Conservation (phyloP, 176 grass and related monocot species). For the Musa beccarii region DNA sequence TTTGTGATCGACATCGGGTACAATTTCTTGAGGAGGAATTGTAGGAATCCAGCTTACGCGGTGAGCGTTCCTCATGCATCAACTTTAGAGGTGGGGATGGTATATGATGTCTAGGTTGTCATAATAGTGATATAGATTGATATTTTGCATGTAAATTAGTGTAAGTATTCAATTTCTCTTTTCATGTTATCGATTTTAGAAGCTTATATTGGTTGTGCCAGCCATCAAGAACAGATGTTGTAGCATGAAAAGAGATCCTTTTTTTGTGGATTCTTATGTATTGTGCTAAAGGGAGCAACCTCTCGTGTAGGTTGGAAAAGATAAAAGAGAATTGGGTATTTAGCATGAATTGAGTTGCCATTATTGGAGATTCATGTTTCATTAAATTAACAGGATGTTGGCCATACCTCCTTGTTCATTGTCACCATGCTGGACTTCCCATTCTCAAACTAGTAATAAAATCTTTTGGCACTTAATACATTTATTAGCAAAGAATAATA, state of each 20-base stretch:
- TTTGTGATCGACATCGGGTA: constrained; percentile 73
- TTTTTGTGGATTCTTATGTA: not conserved
- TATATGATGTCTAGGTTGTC: constrained; percentile 61
- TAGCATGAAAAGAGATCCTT: not conserved
- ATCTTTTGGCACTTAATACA: too few relatives aligned
- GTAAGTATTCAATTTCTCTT: not conserved
- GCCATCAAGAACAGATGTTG: not conserved
- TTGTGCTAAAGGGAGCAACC: not conserved
- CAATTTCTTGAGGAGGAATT: constrained; percentile 80
- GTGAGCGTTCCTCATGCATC: constrained; percentile 77
- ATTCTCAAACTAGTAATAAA: too few relatives aligned
- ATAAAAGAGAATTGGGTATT: not conserved
- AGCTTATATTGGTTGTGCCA: not conserved
- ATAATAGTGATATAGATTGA: not conserved
- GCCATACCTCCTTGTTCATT: too few relatives aligned
- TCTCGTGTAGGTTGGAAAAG: not conserved
- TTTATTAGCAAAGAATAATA: too few relatives aligned
- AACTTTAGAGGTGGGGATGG: constrained; percentile 87
- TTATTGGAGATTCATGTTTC: not conserved
- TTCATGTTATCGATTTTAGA: not conserved
- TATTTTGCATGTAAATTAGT: not conserved
- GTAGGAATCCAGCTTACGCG: constrained; percentile 64
- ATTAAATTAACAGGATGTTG: too few relatives aligned
- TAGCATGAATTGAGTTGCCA: not conserved
- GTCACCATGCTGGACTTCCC: too few relatives aligned